Evolutionary conservation across 148 eudicot genomes (phyloP).

Genomic region (Rheum nobile): DNA sequence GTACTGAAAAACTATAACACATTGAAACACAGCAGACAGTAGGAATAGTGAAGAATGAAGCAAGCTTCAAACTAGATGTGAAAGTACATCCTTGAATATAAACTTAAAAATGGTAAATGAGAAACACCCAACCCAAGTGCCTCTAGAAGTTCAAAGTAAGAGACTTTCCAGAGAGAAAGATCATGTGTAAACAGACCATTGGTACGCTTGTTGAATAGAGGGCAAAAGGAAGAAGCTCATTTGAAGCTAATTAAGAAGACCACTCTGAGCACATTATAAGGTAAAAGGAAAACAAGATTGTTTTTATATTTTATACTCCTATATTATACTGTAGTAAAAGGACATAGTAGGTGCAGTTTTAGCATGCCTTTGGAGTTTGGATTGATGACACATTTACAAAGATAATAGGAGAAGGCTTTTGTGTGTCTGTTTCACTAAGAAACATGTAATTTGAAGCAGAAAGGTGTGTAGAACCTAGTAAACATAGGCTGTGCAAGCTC

Average conservation of each 20-base stretch:
- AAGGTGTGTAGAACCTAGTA: neutral
- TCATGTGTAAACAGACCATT: neutral
- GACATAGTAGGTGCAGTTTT: neutral
- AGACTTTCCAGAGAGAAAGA: neutral
- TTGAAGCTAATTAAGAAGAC: neutral
- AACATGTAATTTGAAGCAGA: neutral
- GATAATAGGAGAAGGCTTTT: neutral
- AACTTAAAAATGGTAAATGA: neutral
- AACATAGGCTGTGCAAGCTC: neutral
- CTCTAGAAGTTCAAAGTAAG: neutral
- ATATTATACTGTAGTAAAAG: no score
- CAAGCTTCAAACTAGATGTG: neutral
- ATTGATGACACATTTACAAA: neutral
- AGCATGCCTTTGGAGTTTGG: neutral
- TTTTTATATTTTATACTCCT: no score
- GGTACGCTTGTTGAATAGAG: no score
- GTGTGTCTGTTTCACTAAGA: neutral
- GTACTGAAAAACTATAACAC: neutral
- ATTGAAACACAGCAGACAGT: conserved; percentile 11
- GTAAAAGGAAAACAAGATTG: no score
- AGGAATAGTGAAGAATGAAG: conserved; percentile 16
- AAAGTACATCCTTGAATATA: neutral
- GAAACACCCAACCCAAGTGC: neutral
- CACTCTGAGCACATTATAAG: neutral
- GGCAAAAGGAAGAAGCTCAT: neutral